Conservation (phyloP, 257 asterid genomes). For the Solanum chiquidenum region DNA sequence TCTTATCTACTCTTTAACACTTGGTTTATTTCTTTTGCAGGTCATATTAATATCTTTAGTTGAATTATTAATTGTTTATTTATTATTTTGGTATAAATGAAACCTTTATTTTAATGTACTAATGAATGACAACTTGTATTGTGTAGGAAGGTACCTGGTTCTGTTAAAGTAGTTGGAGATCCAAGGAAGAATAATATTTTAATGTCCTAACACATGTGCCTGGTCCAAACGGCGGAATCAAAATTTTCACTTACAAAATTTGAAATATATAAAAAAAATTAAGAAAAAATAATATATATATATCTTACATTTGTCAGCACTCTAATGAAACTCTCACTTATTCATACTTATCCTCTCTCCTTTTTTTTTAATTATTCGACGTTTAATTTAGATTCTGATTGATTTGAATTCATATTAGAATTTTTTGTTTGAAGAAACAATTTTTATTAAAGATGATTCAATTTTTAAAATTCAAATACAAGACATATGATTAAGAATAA, state of each 20-base stretch:
- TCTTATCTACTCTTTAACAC: not conserved
- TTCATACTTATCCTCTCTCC: not conserved
- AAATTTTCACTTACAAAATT: not conserved
- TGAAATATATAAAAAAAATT: too few relatives aligned
- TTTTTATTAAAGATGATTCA: not conserved
- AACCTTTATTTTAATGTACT: not conserved
- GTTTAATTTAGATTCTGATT: accelerated
- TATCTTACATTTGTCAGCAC: not conserved
- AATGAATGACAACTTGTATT: constrained; percentile 15
- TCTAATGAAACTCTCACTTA: not conserved
- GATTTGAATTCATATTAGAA: not conserved
- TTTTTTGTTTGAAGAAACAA: accelerated
- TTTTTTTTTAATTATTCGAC: not conserved
- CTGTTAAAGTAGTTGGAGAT: not conserved
- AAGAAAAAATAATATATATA: too few relatives aligned
- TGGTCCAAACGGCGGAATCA: accelerated
- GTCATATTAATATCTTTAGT: not conserved
- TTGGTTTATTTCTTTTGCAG: not conserved
- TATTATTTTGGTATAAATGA: constrained; percentile 4
- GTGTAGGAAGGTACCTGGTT: not conserved
- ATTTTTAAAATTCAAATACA: accelerated
- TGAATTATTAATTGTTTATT: not conserved
- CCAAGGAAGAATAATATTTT: not conserved
- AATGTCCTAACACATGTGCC: not conserved
- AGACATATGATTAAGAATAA: not conserved